phyloP scores from a whole-genome alignment of 2,329 filamentous ascomycete genomes.

The Rhinocladiella mackenziei region DNA sequence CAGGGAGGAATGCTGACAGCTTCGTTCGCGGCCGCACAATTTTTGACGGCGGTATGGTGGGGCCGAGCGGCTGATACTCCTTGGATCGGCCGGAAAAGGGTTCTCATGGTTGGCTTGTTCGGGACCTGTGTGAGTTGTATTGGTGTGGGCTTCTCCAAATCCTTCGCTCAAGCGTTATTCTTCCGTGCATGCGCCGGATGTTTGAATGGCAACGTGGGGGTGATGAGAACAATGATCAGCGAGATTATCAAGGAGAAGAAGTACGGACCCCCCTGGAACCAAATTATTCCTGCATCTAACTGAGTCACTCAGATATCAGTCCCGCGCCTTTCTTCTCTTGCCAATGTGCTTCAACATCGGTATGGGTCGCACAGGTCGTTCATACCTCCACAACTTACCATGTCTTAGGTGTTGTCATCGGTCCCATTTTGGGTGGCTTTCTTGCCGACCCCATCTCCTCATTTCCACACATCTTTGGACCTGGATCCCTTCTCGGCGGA shows the following conservation, averaged over 20 bases:
- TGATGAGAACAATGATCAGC: constrained; percentile 70
- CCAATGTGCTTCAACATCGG: constrained; percentile 69
- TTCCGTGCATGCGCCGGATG: constrained; percentile 65
- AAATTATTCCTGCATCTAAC: constrained; percentile 19
- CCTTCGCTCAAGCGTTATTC: constrained; percentile 58
- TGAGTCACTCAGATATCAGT: constrained; percentile 40
- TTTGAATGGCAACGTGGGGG: constrained; percentile 68
- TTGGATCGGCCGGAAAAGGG: constrained; percentile 67
- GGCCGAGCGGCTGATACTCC: constrained; percentile 65
- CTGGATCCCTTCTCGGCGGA: constrained; percentile 54
- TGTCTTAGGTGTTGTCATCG: constrained; percentile 39
- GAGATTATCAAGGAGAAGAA: constrained; percentile 69
- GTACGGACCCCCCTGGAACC: constrained; percentile 35
- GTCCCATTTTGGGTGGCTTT: constrained; percentile 56
- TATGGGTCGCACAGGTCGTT: constrained; percentile 18
- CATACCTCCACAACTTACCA: neutral
- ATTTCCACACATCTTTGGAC: constrained; percentile 61
- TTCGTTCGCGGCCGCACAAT: constrained; percentile 77
- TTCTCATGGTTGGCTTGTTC: constrained; percentile 70
- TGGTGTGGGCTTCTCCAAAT: constrained; percentile 65
- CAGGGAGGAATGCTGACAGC: constrained; percentile 76
- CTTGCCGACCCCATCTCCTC: constrained; percentile 62
- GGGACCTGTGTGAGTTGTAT: constrained; percentile 65
- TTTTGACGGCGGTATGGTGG: constrained; percentile 78
- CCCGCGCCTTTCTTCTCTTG: constrained; percentile 55